phyloP scores from a whole-genome alignment of 257 asterid species.

The Ballota nigra region DNA sequence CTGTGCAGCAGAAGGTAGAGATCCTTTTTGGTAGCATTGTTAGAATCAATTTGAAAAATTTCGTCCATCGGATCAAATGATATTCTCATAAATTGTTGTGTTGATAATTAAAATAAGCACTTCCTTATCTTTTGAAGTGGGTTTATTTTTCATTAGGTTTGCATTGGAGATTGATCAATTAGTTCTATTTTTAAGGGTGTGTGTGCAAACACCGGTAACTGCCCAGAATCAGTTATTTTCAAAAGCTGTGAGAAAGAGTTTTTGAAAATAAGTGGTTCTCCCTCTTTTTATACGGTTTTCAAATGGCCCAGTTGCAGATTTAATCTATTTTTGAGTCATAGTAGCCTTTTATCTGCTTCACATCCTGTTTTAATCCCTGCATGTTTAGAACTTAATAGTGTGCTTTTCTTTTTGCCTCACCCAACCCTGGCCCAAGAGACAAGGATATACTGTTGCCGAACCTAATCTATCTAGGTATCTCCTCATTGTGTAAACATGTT shows the following conservation, averaged over 20 bases:
- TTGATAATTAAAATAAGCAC: not conserved
- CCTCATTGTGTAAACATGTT: not conserved
- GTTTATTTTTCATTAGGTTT: not conserved
- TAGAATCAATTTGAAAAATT: not conserved
- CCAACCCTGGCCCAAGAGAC: not conserved
- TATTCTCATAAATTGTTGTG: not conserved
- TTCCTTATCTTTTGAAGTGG: not conserved
- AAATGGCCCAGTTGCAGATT: not conserved
- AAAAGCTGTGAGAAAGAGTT: too few relatives aligned
- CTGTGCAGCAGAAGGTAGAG: conserved; percentile 80
- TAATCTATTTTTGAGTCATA: not conserved
- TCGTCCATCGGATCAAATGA: not conserved
- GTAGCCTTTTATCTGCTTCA: not conserved
- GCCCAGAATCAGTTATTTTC: too few relatives aligned
- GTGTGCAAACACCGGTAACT: too few relatives aligned
- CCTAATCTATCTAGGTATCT: not conserved
- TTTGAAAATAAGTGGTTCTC: too few relatives aligned
- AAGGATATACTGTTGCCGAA: not conserved
- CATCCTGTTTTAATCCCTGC: not conserved
- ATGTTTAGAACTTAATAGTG: not conserved
- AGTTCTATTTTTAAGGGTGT: not conserved
- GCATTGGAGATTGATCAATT: not conserved
- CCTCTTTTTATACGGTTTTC: too few relatives aligned
- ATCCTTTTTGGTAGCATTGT: not conserved
- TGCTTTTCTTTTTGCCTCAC: not conserved